These are phyloP conservation scores for Kurtzmaniella natalensis DNA, from an alignment of 1,139 yeast species.

Conservation along the genomic window DNA sequence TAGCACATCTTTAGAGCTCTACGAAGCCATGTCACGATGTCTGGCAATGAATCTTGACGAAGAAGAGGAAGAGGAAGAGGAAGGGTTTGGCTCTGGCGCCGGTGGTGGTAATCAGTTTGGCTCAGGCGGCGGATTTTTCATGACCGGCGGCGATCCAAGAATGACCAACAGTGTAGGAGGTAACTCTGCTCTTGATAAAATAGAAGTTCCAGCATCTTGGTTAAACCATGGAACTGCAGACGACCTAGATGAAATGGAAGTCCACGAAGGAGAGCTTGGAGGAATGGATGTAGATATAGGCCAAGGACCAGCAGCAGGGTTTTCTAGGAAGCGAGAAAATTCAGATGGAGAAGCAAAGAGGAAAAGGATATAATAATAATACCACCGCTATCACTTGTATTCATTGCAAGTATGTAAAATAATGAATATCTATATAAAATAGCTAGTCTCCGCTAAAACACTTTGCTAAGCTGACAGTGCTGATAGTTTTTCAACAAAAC, in stretches of 20 bases:
- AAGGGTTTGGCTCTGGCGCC: constrained; percentile 1
- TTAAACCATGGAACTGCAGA: constrained; percentile 9
- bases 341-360: constrained; percentile 11
- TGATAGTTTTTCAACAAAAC: no score
- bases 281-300: constrained; percentile 42
- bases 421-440: no score
- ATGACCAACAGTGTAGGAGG: background rate
- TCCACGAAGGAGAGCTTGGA: constrained; percentile 28
- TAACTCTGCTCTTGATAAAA: background rate
- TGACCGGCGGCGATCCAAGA: background rate
- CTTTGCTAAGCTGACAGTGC: no score
- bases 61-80: constrained; percentile 12
- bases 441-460: no score
- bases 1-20: constrained; percentile 18
- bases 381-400: no score
- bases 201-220: constrained; percentile 7
- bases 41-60: constrained; percentile 31
- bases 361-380: constrained; percentile 5
- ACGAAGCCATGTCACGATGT: constrained; percentile 34
- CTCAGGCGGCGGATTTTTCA: background rate
- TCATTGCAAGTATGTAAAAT: no score
- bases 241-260: constrained; percentile 8
- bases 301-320: constrained; percentile 34
- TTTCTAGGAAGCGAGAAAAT: constrained; percentile 24
- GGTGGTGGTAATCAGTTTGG: background rate